A percentile compares a stretch with the other conserved stretches of the same genome.
Evolutionary conservation across 345 rosid genomes (phyloP).

Genomic region (Leavenworthia alabamica): DNA sequence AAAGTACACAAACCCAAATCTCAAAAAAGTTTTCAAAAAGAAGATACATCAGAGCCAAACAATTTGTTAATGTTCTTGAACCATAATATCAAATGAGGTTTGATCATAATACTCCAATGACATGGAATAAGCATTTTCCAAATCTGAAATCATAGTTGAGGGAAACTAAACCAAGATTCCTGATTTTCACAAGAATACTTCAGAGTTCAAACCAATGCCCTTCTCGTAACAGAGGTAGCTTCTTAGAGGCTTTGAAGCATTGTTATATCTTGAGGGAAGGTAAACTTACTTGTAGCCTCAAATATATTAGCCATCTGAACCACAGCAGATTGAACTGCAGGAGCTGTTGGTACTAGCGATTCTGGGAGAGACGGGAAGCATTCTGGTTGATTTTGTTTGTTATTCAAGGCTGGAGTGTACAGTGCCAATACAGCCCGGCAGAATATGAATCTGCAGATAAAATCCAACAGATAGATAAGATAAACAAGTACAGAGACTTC

Average conservation of each 20-base stretch:
- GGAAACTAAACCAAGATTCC: conserved; percentile 19
- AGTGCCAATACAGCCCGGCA: conserved; percentile 63
- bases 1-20: neutral
- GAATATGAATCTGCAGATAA: conserved; percentile 62
- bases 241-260: conserved; percentile 16
- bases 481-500: neutral
- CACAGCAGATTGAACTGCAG: conserved; percentile 42
- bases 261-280: conserved; percentile 40
- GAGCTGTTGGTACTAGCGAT: conserved; percentile 38
- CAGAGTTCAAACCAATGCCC: neutral
- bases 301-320: conserved; percentile 56
- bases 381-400: conserved; percentile 62
- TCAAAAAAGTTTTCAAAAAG: neutral
- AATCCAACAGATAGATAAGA: neutral
- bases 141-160: neutral
- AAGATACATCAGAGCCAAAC: conserved; percentile 7
- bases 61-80: conserved; percentile 6
- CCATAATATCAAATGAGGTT: conserved; percentile 13
- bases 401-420: conserved; percentile 40
- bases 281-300: conserved; percentile 49
- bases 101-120: neutral
- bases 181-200: conserved; percentile 7
- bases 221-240: conserved; percentile 11
- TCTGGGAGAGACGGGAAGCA: conserved; percentile 72
- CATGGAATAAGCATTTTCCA: neutral